Percentiles rank a stretch among this genome's conserved stretches.
Evolutionary conservation across 2,329 filamentous ascomycete genomes (phyloP).

Genomic region (Emmonsia crescens): DNA sequence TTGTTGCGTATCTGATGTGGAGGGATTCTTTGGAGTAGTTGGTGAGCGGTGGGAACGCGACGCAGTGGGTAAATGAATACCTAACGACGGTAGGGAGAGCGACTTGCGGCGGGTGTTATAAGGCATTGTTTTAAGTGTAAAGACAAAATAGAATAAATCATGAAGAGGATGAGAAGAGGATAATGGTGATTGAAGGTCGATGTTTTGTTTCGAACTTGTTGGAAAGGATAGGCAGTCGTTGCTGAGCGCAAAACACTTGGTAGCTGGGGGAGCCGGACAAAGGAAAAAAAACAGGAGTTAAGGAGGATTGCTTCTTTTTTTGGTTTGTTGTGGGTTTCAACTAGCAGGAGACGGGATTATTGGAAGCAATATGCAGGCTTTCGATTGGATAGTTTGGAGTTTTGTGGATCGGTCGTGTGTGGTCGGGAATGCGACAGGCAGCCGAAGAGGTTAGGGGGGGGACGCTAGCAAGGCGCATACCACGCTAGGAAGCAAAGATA

Average conservation of each 20-base stretch:
- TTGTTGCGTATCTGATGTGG: conserved; percentile 43
- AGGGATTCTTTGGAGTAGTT: conserved; percentile 52
- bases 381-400: conserved; percentile 5
- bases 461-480: background rate
- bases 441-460: background rate
- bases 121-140: conserved; percentile 50
- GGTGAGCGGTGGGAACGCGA: conserved; percentile 48
- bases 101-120: conserved; percentile 98
- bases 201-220: background rate
- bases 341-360: conserved; percentile 3
- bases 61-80: conserved; percentile 66
- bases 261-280: conserved; percentile 1
- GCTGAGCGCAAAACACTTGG: background rate
- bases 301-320: conserved; percentile 4
- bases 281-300: conserved; percentile 6
- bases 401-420: background rate
- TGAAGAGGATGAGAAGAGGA: conserved; percentile 6
- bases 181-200: background rate
- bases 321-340: conserved; percentile 11
- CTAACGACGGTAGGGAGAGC: conserved; percentile 80
- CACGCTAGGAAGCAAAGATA: background rate
- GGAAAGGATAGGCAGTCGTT: background rate
- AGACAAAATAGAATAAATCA: conserved; percentile 10
- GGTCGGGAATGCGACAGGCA: background rate
- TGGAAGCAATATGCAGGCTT: conserved; percentile 4